Evolutionary conservation across 441 rosid genomes (phyloP), one percentile per base, ranked within the genome.

Genomic region (Populus tomentosa): DNA sequence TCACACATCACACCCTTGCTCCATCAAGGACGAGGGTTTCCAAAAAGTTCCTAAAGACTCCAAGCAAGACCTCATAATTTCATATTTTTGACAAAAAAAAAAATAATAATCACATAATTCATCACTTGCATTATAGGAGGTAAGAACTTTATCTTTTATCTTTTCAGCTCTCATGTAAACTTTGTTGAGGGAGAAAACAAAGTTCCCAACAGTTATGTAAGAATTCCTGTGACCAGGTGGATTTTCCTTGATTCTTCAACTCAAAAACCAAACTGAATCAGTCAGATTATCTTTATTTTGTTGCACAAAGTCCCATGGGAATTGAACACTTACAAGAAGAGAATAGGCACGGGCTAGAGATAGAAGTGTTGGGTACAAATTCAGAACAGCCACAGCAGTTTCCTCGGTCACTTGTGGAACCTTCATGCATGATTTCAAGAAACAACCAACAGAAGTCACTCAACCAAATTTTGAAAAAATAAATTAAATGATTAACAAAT

Each of bases 341-440:
- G 92, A 86, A 79, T 94, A 94, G 42, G 99, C 98, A 70, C 16
- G 79, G 77, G 97, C 97, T 76, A 95, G 99, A 79, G 98, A 90
- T 13, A 85, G 1, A 71, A 91, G 79, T 30, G 99, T 95, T 72
- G 99, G 98, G 78, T 91, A 89, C 86, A 89, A 80, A 81, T 93
- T 91, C 66, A 93, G 61, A 85, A 93, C 94, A 30, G 92, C 88
- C 65, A 95, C 30, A 30, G 99, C 94, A 46, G 86, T 77, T 74
- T 92, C 98, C 86, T 92, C 97, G 0, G 97, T 95, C 40, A 93
- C 99, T 67, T 93, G 97, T 0, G 96, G 90, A 28, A 95, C 91
- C 99, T 93, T 91, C 82, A 67, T 16, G 30, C 74, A 80, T 32
- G 71, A 69, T 61, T 23, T 76, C 24, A 53, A 53, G 61, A 53